Conservation (phyloP, 2,329 filamentous ascomycete species). For the Furcasterigmium sp. region DNA sequence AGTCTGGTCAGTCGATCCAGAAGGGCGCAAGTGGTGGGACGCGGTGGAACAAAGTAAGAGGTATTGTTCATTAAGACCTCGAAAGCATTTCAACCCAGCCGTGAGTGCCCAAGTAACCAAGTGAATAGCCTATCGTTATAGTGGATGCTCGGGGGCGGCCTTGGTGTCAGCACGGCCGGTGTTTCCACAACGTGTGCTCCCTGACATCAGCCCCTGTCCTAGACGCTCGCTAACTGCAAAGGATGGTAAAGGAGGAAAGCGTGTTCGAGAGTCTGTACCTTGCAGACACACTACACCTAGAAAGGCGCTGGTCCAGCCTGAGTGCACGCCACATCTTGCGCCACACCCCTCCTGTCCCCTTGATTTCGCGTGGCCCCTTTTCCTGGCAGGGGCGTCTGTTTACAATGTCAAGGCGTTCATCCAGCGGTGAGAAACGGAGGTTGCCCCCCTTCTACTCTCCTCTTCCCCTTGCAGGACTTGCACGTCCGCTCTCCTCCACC, state of each 20-base stretch:
- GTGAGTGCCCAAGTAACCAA: too few species aligned
- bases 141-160: too few species aligned
- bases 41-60: too few species aligned
- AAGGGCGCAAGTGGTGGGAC: too few species aligned
- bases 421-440: background rate
- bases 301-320: background rate
- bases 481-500: background rate
- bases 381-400: background rate
- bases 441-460: background rate
- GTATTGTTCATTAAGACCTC: too few species aligned
- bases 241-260: background rate
- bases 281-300: background rate
- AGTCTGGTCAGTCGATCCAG: too few species aligned
- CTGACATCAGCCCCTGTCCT: slow-evolving; percentile 1
- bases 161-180: too few species aligned
- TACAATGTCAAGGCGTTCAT: background rate
- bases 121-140: too few species aligned
- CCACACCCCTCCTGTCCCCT: background rate
- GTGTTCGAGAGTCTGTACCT: background rate
- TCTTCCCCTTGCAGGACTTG: background rate
- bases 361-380: background rate
- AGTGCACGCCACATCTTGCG: background rate
- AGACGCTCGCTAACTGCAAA: background rate
- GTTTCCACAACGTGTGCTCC: background rate
- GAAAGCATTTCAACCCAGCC: too few species aligned